Conservation (phyloP, 1,284 basidiomycete genomes). For the Puccinia coronata region DNA sequence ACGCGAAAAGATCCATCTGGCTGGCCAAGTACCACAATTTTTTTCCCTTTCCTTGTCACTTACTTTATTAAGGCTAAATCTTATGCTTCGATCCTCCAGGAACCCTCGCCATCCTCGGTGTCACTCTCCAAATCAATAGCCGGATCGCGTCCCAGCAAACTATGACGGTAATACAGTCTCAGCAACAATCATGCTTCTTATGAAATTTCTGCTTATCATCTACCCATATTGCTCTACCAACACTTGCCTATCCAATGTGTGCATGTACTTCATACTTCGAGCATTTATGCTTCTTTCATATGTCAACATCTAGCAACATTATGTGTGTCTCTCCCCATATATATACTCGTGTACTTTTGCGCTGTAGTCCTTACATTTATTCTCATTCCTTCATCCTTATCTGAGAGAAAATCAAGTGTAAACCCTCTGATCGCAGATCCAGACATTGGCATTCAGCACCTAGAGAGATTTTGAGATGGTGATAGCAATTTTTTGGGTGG, state of each 20-base stretch:
- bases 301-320: background rate
- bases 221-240: background rate
- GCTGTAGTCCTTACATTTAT: too few species aligned
- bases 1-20: conserved; percentile 44
- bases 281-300: background rate
- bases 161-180: background rate
- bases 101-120: conserved; percentile 20
- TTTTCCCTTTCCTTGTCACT: background rate
- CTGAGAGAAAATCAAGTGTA: too few species aligned
- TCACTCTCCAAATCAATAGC: conserved; percentile 11
- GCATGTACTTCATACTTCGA: background rate
- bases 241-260: background rate
- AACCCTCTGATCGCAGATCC: too few species aligned
- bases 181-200: background rate
- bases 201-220: background rate
- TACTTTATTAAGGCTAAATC: background rate
- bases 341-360: too few species aligned
- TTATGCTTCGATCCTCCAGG: conserved; percentile 6
- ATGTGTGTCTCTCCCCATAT: too few species aligned
- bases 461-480: too few species aligned
- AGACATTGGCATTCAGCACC: too few species aligned
- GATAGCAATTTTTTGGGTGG: too few species aligned
- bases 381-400: too few species aligned
- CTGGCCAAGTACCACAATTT: conserved; percentile 27
- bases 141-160: conserved; percentile 1